Evolutionary conservation across 2,329 filamentous ascomycete species (phyloP).

Genomic region (Xylariaceae sp.): DNA sequence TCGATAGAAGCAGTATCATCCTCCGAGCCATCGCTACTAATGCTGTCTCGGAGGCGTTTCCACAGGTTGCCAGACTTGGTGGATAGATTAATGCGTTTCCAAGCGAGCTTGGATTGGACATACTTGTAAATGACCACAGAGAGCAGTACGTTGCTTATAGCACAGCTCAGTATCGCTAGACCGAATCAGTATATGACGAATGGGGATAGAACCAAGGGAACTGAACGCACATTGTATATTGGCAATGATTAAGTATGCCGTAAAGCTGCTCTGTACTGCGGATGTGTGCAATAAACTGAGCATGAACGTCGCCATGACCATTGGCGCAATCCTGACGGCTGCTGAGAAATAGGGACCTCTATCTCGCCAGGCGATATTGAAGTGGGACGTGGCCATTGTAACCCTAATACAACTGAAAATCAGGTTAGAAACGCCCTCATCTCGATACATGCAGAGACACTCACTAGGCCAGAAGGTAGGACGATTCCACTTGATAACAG

Average conservation of each 20-base stretch:
- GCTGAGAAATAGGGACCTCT: constrained; percentile 12
- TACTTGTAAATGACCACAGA: constrained; percentile 18
- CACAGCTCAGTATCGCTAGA: constrained; percentile 19
- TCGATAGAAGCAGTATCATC: constrained; percentile 2
- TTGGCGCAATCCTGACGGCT: constrained; percentile 15
- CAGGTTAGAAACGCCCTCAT: constrained; percentile 1
- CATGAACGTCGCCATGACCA: constrained; percentile 18
- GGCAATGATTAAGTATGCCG: constrained; percentile 23
- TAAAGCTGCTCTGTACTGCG: constrained; percentile 23
- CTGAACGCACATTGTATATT: constrained; percentile 21
- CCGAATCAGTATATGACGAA: neutral
- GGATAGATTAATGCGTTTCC: constrained; percentile 9
- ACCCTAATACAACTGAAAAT: constrained; percentile 18
- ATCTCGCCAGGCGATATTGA: constrained; percentile 11
- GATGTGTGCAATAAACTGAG: constrained; percentile 22
- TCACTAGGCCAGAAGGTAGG: constrained; percentile 19
- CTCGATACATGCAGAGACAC: neutral
- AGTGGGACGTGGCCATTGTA: constrained; percentile 17
- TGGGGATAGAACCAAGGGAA: neutral
- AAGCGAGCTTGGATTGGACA: constrained; percentile 18
- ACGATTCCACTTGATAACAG: constrained; percentile 25
- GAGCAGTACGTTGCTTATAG: constrained; percentile 19
- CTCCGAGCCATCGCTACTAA: constrained; percentile 5
- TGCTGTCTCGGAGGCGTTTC: constrained; percentile 10
- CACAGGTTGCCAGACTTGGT: constrained; percentile 9